phyloP scores from a whole-genome alignment of 768 basidiomycete species.

The Lentinula edodes region DNA sequence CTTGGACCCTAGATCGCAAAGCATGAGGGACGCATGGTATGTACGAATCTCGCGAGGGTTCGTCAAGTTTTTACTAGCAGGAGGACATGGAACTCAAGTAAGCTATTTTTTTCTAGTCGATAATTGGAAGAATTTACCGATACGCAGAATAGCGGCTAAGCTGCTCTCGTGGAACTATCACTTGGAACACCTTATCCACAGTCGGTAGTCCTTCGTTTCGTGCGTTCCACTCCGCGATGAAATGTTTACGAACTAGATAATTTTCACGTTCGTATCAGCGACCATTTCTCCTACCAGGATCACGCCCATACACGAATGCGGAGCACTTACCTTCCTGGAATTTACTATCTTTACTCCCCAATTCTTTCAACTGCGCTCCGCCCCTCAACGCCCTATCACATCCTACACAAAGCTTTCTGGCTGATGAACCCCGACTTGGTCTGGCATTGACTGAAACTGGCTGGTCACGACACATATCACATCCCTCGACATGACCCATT shows the following conservation, averaged over 20 bases:
- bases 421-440: conserved; percentile 10
- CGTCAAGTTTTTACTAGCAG: conserved; percentile 6
- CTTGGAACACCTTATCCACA: conserved; percentile 8
- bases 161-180: conserved; percentile 17
- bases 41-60: conserved; percentile 13
- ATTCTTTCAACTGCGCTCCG: not conserved
- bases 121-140: conserved; percentile 3
- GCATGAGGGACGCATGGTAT: conserved; percentile 33
- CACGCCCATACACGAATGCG: not conserved
- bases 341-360: not conserved
- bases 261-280: not conserved
- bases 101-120: not conserved
- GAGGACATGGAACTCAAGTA: not conserved
- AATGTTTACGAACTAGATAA: not conserved
- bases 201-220: conserved; percentile 1
- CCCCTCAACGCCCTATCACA: conserved; percentile 26
- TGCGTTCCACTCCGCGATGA: conserved; percentile 1
- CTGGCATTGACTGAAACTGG: not conserved
- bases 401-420: conserved; percentile 23
- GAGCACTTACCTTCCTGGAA: not conserved
- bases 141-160: conserved; percentile 18
- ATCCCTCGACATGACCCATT: conserved; percentile 12
- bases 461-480: conserved; percentile 22
- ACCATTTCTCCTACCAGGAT: no score
- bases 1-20: conserved; percentile 34